A percentile compares a stretch with the other conserved stretches of the same genome.
Conservation (phyloP, 768 basidiomycete genomes). For the Mrakia gelida region DNA sequence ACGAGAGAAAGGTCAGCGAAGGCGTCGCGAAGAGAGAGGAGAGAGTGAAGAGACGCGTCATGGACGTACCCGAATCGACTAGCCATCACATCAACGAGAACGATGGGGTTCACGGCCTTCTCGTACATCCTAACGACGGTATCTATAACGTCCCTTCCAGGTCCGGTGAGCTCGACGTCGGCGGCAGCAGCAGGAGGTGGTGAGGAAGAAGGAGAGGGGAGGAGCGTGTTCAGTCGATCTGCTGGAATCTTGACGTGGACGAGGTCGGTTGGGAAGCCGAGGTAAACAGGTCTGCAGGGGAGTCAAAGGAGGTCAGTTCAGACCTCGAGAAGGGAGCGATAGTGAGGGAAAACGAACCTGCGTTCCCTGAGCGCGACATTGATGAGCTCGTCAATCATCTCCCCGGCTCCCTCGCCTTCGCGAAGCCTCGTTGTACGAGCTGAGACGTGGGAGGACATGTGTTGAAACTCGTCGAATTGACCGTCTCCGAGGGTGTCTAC, state of each 20-base stretch:
- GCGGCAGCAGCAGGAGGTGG: constrained; percentile 25
- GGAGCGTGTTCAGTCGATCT: constrained; percentile 58
- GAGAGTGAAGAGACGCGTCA: background rate
- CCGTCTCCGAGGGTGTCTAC: constrained; percentile 30
- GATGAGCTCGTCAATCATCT: constrained; percentile 73
- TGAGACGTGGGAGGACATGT: constrained; percentile 70
- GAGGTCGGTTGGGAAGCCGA: constrained; percentile 76
- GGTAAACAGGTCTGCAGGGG: constrained; percentile 65
- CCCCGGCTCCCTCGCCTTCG: constrained; percentile 55
- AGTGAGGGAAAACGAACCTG: too few relatives aligned
- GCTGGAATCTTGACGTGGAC: constrained; percentile 64
- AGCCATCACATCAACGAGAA: constrained; percentile 50
- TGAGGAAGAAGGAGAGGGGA: constrained; percentile 36
- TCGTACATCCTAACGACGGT: constrained; percentile 33
- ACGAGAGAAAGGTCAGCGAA: background rate
- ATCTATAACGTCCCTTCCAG: constrained; percentile 19
- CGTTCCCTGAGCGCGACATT: constrained; percentile 47
- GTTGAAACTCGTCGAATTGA: constrained; percentile 67
- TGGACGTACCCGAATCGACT: constrained; percentile 54
- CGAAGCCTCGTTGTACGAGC: constrained; percentile 61
- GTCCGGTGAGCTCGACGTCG: constrained; percentile 27
- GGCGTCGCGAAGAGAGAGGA: background rate
- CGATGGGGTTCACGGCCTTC: constrained; percentile 55
- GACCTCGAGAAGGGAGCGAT: too few relatives aligned
- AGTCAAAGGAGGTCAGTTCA: too few relatives aligned